These are phyloP conservation scores for Camelina hispida DNA, from an alignment of 345 rosid species.

Conservation along the genomic window DNA sequence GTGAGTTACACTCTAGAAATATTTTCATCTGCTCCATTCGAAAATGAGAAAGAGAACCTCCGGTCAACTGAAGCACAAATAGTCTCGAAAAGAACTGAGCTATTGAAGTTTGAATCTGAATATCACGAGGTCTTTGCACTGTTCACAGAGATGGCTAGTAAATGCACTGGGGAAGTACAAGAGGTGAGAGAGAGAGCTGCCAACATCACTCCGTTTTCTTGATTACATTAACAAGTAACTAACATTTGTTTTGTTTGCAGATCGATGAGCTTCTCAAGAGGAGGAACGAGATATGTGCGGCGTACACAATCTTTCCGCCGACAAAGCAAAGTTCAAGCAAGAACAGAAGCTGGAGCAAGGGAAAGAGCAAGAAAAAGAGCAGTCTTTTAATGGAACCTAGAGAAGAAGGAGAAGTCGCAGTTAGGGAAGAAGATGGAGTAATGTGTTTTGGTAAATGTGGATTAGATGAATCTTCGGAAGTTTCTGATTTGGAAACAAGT, in stretches of 20 bases:
- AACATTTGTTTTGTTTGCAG: no score
- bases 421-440: conserved; percentile 65
- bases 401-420: conserved; percentile 70
- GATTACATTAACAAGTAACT: no score
- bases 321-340: conserved; percentile 67
- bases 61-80: conserved; percentile 82
- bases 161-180: no score
- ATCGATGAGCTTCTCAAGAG: no score
- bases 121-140: no score
- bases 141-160: no score
- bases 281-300: conserved; percentile 78
- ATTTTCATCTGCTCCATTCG: conserved; percentile 77
- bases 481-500: conserved; percentile 49
- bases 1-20: conserved; percentile 89
- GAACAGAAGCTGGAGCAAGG: conserved; percentile 61
- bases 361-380: conserved; percentile 43
- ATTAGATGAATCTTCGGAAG: conserved; percentile 46
- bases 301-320: conserved; percentile 67
- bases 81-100: conserved; percentile 75
- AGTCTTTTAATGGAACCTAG: conserved; percentile 58
- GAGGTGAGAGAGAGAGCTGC: no score
- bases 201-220: no score
- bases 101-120: conserved; percentile 85
- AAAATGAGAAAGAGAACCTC: conserved; percentile 70
- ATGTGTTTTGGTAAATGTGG: conserved; percentile 16